Conservation (phyloP, 192 early-diverging fungal genomes). For the Backusella tuberculispora region DNA sequence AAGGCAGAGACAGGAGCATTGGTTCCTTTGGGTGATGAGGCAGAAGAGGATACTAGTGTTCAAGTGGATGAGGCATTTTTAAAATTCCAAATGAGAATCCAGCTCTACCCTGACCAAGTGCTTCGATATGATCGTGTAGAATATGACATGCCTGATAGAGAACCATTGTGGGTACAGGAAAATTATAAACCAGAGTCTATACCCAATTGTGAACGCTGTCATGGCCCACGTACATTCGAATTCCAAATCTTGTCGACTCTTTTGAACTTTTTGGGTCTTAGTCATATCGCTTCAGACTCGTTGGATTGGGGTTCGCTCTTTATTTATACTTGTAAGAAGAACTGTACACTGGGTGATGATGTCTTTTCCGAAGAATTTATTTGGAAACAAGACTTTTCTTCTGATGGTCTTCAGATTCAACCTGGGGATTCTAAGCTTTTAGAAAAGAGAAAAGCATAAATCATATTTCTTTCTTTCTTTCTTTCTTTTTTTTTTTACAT, state of each 20-base stretch:
- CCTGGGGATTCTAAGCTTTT: slow-evolving; percentile 6
- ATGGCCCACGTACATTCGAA: slow-evolving; percentile 79
- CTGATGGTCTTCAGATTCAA: slow-evolving; percentile 68
- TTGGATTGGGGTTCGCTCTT: slow-evolving; percentile 93
- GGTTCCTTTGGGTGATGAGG: slow-evolving; percentile 56
- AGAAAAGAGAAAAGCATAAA: background rate
- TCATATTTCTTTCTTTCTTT: background rate
- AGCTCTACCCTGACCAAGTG: slow-evolving; percentile 82
- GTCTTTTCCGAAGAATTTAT: slow-evolving; percentile 71
- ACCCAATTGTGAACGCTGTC: slow-evolving; percentile 74
- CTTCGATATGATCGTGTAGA: slow-evolving; percentile 74
- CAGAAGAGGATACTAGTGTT: slow-evolving; percentile 64
- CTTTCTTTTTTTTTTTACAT: background rate
- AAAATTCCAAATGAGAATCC: slow-evolving; percentile 84
- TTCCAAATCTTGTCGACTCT: slow-evolving; percentile 93
- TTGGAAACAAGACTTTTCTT: slow-evolving; percentile 82
- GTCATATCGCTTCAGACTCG: slow-evolving; percentile 67
- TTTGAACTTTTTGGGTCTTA: slow-evolving; percentile 57
- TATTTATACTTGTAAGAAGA: slow-evolving; percentile 84
- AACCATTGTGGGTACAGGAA: slow-evolving; percentile 85
- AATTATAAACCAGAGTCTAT: slow-evolving; percentile 66
- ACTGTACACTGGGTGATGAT: slow-evolving; percentile 63
- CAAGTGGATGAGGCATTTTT: slow-evolving; percentile 92
- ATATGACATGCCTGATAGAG: slow-evolving; percentile 54
- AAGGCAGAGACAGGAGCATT: background rate